Percentiles rank a stretch among this genome's conserved stretches.
Evolutionary conservation across 768 basidiomycete species (phyloP).

Genomic region (Phlebiopsis gigantea): DNA sequence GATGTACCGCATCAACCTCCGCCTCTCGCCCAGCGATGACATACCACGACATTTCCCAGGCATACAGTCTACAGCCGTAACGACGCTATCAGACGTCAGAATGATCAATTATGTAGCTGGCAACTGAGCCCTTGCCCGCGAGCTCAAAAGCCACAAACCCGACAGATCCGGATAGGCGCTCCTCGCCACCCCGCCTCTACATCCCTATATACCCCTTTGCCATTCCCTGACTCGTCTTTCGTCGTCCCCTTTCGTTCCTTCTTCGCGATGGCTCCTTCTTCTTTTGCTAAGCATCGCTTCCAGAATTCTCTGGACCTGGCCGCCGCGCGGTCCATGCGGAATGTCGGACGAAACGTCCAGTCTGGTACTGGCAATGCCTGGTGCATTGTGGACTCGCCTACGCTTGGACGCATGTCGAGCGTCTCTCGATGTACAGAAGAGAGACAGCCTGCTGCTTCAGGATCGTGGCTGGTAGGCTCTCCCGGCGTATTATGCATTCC

Average conservation of each 20-base stretch:
- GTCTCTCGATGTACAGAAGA: not conserved
- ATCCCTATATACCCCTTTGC: conserved; percentile 8
- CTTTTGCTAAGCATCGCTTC: conserved; percentile 18
- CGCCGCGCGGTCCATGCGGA: conserved; percentile 27
- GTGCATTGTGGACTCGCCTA: conserved; percentile 22
- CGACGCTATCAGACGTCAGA: conserved; percentile 16
- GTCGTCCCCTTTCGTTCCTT: conserved; percentile 5
- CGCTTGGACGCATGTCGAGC: conserved; percentile 13
- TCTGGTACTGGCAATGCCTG: conserved; percentile 25
- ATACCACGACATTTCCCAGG: not conserved
- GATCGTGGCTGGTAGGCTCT: conserved; percentile 6
- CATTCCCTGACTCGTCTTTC: conserved; percentile 5
- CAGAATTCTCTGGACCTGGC: conserved; percentile 23
- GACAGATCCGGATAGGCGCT: conserved; percentile 1
- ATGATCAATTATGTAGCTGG: conserved; percentile 4
- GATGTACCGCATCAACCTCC: not conserved
- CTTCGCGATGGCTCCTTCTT: conserved; percentile 18
- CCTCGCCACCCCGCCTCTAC: not conserved
- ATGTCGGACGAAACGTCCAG: conserved; percentile 17
- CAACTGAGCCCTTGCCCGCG: conserved; percentile 3
- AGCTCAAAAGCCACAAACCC: conserved; percentile 5
- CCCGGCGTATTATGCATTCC: not conserved
- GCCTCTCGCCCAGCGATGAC: not conserved
- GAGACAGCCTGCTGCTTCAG: not conserved
- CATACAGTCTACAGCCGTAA: conserved; percentile 1